A percentile compares a stretch with the other conserved stretches of the same genome.
These are phyloP conservation scores for Monosporascus sp. DNA, from an alignment of 2,329 filamentous ascomycete species.

Conservation along the genomic window DNA sequence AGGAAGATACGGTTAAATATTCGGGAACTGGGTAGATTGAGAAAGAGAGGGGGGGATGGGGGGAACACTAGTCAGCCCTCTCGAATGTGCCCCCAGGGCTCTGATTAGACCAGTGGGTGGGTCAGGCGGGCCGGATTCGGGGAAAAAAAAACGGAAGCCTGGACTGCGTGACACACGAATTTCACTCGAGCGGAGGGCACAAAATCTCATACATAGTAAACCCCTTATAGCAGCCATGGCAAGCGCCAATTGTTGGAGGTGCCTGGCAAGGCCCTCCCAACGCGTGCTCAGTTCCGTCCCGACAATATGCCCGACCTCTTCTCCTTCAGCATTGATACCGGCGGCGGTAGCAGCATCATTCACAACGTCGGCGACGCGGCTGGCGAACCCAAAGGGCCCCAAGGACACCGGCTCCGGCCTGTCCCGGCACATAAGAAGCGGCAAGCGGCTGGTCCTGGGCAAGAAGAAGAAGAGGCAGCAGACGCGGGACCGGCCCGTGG, in stretches of 20 bases:
- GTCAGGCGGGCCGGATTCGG: no score
- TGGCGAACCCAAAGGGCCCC: conserved; percentile 3
- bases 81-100: no score
- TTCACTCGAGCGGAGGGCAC: background rate
- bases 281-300: conserved; percentile 18
- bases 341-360: conserved; percentile 14
- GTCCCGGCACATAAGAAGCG: conserved; percentile 23
- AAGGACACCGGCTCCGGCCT: conserved; percentile 3
- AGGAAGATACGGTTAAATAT: no score
- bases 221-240: conserved; percentile 39
- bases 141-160: no score
- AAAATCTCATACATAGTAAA: background rate
- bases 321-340: conserved; percentile 17
- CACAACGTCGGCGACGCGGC: conserved; percentile 18
- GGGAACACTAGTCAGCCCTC: no score
- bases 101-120: no score
- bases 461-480: conserved; percentile 49
- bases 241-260: conserved; percentile 54
- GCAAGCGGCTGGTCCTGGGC: conserved; percentile 36
- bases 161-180: background rate
- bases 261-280: conserved; percentile 42
- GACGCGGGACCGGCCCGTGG: conserved; percentile 50
- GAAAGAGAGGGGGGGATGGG: no score
- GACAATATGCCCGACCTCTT: conserved; percentile 26
- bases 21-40: no score